Evolutionary conservation across 495 filamentous ascomycete genomes (phyloP).

Genomic region (Oidiodendron maius): DNA sequence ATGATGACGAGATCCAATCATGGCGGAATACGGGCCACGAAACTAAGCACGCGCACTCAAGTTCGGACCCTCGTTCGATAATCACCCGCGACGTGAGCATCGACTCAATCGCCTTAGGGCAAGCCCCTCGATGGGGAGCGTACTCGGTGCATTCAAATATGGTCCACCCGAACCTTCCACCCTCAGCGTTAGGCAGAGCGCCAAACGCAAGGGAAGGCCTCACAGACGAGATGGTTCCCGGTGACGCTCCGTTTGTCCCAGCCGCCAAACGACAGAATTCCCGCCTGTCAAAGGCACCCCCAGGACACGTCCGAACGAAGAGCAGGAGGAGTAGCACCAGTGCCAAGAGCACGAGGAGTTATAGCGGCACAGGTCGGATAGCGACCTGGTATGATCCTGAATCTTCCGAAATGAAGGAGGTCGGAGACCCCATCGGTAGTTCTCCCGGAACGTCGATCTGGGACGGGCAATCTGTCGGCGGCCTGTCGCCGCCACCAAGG

Average conservation of each 20-base stretch:
- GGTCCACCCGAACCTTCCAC: slow-evolving; percentile 2
- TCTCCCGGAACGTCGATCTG: slow-evolving; percentile 18
- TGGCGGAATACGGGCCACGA: slow-evolving; percentile 14
- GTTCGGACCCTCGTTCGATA: background rate
- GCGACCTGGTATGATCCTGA: slow-evolving; percentile 16
- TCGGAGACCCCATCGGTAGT: slow-evolving; percentile 9
- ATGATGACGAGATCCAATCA: slow-evolving; percentile 21
- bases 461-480: slow-evolving; percentile 8
- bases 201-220: slow-evolving; percentile 22
- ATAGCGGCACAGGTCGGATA: slow-evolving; percentile 1
- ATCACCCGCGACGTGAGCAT: slow-evolving; percentile 2
- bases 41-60: slow-evolving; percentile 4
- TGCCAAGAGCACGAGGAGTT: slow-evolving; percentile 15
- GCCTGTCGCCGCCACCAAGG: slow-evolving; percentile 18
- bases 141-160: too few species aligned
- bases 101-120: slow-evolving; percentile 1
- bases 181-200: slow-evolving; percentile 10
- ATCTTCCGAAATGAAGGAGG: slow-evolving; percentile 2
- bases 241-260: slow-evolving; percentile 20
- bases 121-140: slow-evolving; percentile 13
- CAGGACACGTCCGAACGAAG: slow-evolving; percentile 15
- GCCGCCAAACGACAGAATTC: slow-evolving; percentile 18
- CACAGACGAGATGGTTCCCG: slow-evolving; percentile 21
- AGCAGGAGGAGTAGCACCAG: slow-evolving; percentile 19
- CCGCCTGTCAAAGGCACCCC: slow-evolving; percentile 18